Base-by-base conservation (phyloP, 148 eudicot species). In the Vaccinium myrtillus region DNA sequence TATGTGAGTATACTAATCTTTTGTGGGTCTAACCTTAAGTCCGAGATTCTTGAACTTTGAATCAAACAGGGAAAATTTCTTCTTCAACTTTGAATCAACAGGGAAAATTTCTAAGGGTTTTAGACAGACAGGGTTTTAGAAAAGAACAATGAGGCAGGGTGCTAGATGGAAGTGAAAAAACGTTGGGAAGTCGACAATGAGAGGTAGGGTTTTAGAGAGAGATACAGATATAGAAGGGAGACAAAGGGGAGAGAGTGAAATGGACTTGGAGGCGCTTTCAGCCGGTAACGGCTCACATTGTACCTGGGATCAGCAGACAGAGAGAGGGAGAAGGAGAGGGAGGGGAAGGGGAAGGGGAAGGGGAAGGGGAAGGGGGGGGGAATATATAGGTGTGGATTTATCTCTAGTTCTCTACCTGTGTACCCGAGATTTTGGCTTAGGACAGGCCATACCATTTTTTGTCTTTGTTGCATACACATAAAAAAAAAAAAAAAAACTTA, bases 1-100 rank as follows among this genome's bases (percentile, higher is more conserved):
- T 14, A 51, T 16, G 65, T 48, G 43, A 75, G 74, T 21, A 32
- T 6, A n/a, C 6, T 16, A 25, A 25, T 48, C 23, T 61, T 59
- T 27, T 49, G 12, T 0, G 73, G 63, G 67, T 63, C 81, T 61
- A 55, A 78, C 86, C 86, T 84, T 67, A 12, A 61, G 36, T 67
- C 73, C 50, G 3, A 63, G 54, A 19, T 19, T 8, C 36, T 49
- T n/a, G 55, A 76, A 75, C 73, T 59, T 30, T 80, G 53, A 21
- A 61, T 30, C 75, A 49, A 65, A 81, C 46, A 43, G 3, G 71
- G 18, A 53, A 50, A 23, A 1, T 23, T 11, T 61, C 32, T 58
- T 8, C 36, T 49, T n/a, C 43, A 76, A 75, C 73, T 59, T 30
- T 80, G 32, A 21, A 61, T 30, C 75, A 49, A 65, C 46, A 43